phyloP scores from a whole-genome alignment of 345 rosid genomes.

The Gossypium mustelinum region DNA sequence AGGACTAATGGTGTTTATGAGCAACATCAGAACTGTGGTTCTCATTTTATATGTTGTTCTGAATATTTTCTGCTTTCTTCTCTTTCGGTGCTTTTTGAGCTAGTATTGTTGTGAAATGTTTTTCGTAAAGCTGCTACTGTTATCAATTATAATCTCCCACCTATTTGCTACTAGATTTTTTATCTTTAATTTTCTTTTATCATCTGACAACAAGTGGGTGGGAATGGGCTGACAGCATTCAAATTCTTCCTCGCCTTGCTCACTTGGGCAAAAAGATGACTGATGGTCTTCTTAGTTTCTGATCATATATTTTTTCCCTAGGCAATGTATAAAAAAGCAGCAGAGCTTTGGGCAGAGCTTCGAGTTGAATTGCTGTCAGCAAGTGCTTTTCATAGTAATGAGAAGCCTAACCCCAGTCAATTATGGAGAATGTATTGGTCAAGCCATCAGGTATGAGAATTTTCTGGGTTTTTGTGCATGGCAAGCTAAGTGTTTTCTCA shows the following conservation, averaged over 20 bases:
- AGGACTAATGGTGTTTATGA: neutral
- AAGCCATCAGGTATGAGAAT: constrained; percentile 77
- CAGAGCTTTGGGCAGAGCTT: constrained; percentile 98
- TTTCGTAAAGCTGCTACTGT: neutral
- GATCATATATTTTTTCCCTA: constrained; percentile 21
- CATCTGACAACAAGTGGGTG: neutral
- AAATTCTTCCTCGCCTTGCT: neutral
- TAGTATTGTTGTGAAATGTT: neutral
- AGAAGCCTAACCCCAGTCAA: constrained; percentile 84
- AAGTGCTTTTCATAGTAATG: constrained; percentile 69
- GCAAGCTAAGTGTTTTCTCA: neutral
- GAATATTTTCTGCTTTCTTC: neutral
- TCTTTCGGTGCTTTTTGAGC: neutral
- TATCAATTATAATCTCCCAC: neutral
- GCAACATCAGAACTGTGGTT: neutral
- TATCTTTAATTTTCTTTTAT: neutral
- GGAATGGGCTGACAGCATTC: neutral
- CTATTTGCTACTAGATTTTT: neutral
- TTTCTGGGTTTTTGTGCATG: neutral
- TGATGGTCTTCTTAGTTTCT: constrained; percentile 8
- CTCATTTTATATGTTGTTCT: neutral
- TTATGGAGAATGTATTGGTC: constrained; percentile 99
- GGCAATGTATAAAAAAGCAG: constrained; percentile 92
- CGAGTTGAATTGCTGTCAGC: constrained; percentile 91
- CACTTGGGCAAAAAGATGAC: constrained; percentile 1